Evolutionary conservation across 768 basidiomycete genomes (phyloP), one percentile per base, ranked within the genome.

Genomic region (Hydnum rufescens): DNA sequence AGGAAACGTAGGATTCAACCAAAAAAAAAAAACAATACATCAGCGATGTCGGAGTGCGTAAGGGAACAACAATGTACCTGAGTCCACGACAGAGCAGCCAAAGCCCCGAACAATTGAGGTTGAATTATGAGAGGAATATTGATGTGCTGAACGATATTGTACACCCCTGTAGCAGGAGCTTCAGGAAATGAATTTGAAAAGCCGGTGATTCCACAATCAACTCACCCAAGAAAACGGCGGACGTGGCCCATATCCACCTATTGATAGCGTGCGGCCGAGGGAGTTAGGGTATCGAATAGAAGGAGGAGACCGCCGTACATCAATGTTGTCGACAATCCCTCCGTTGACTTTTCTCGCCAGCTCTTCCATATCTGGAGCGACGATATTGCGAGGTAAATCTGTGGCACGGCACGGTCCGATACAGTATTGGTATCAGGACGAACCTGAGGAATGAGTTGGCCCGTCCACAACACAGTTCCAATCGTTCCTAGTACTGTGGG

Each of bases 361-460:
- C 73, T 80, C 63, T 87, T 84, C 74, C 76, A 74, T 23, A 82
- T 69, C 57, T 84, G 81, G 4, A 82, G 82, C 18, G 8, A 8
- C 44, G n/a, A n/a, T n/a, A 47, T 39, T 39, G 13, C 25, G 8
- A 1, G 26, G 25, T 47, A 25, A 8, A 13, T 47, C 8, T 8
- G 44, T 13, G 13, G 44, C 25, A n/a, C n/a, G 44, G 13, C 13
- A 8, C 13, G 44, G 44, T 13, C 13, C 44, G 44, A 13, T 13
- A 8, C 13, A 47, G 44, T 8, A 13, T 16, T 13, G 44, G 26
- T 28, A 13, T 39, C 22, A 13, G 36, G 25, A 32, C 23, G 25
- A 18, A 56, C 34, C 32, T 55, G 58, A n/a, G 55, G 51, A 30
- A 54, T 34, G 22, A 57, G 42, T 57, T 81, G 80, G 13, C 70